Evolutionary conservation across 2,329 filamentous ascomycete species (phyloP).

Genomic region (Balansia obtecta): DNA sequence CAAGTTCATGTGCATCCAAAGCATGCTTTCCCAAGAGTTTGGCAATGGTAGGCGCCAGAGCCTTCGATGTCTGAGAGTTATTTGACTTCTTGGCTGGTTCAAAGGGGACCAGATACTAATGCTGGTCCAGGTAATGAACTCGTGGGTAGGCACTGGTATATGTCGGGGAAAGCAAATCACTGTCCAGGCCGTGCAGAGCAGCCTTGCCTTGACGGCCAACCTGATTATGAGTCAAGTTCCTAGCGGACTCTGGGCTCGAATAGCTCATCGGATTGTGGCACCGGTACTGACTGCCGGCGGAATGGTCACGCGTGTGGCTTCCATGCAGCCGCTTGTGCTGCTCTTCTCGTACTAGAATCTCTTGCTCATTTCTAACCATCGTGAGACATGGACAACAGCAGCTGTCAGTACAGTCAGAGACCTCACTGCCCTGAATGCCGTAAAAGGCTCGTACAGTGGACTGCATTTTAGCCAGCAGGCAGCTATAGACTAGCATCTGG

Average conservation of each 20-base stretch:
- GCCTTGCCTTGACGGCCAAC: background rate
- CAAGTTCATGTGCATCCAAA: constrained; percentile 6
- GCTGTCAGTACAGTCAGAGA: constrained; percentile 13
- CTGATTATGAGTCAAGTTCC: background rate
- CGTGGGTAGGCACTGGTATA: constrained; percentile 2
- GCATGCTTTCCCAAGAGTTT: constrained; percentile 4
- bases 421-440: constrained; percentile 16
- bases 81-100: background rate
- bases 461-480: constrained; percentile 17
- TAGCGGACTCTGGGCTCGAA: constrained; percentile 5
- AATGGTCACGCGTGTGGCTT: constrained; percentile 3
- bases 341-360: constrained; percentile 19
- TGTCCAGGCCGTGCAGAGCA: background rate
- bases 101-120: constrained; percentile 10
- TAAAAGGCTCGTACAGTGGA: constrained; percentile 19
- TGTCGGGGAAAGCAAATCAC: background rate
- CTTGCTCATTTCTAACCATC: constrained; percentile 18
- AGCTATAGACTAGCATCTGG: constrained; percentile 17
- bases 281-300: constrained; percentile 11
- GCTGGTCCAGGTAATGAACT: constrained; percentile 7
- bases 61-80: background rate
- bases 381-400: constrained; percentile 18
- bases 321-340: constrained; percentile 6
- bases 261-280: constrained; percentile 13
- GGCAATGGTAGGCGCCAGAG: constrained; percentile 1